Evolutionary conservation across 306 rosid species (phyloP).

Genomic region (Bauhinia variegata): DNA sequence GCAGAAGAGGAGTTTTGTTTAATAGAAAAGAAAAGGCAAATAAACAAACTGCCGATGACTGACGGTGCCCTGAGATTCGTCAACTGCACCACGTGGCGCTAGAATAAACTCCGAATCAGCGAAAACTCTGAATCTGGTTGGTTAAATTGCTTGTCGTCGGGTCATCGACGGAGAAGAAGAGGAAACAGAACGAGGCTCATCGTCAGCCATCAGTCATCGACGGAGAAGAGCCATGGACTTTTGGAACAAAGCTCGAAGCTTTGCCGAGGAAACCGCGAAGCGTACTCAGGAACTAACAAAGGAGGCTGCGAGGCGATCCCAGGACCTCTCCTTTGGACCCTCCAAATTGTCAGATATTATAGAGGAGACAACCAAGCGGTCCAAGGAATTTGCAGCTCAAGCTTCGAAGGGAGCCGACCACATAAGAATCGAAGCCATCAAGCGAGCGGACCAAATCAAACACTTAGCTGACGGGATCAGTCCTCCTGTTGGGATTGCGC

Average conservation of each 20-base stretch:
- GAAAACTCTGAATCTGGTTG: too few species aligned
- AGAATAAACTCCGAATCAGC: too few species aligned
- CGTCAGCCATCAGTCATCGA: too few species aligned
- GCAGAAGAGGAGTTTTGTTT: too few species aligned
- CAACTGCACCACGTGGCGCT: too few species aligned
- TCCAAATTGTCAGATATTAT: slow-evolving; percentile 45
- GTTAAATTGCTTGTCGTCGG: too few species aligned
- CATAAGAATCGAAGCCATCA: slow-evolving; percentile 36
- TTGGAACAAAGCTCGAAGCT: slow-evolving; percentile 75
- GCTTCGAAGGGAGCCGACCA: slow-evolving; percentile 67
- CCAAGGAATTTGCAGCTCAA: slow-evolving; percentile 59
- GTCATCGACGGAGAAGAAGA: too few species aligned
- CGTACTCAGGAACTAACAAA: slow-evolving; percentile 53
- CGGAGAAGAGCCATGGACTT: slow-evolving; percentile 6
- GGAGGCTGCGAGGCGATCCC: slow-evolving; percentile 44
- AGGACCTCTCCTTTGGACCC: slow-evolving; percentile 41
- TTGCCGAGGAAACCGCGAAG: slow-evolving; percentile 69
- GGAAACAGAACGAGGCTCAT: too few species aligned
- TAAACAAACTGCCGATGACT: too few species aligned
- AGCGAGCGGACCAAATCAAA: slow-evolving; percentile 53
- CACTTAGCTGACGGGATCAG: slow-evolving; percentile 40
- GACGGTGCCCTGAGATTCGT: too few species aligned
- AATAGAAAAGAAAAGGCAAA: too few species aligned
- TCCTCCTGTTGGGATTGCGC: too few species aligned
- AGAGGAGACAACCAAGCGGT: slow-evolving; percentile 53